phyloP scores from a whole-genome alignment of 129 eudicot genomes.

The Flaveria linearis region DNA sequence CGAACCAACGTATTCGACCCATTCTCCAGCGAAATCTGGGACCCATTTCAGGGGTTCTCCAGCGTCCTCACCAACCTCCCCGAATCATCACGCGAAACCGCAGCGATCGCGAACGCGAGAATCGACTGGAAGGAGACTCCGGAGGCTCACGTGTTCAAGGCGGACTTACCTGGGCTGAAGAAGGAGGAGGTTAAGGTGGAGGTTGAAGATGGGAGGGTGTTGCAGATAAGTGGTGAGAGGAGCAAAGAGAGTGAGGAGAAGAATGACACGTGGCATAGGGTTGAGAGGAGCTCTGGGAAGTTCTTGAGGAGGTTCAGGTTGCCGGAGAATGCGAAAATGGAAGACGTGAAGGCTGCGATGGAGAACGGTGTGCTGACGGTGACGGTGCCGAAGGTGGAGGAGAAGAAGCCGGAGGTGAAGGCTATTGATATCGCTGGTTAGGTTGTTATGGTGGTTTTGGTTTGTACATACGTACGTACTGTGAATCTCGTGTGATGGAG shows the following conservation, averaged over 20 bases:
- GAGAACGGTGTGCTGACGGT: constrained; percentile 71
- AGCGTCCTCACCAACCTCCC: constrained; percentile 22
- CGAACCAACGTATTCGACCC: constrained; percentile 56
- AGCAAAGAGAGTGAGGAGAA: constrained; percentile 57
- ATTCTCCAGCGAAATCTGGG: constrained; percentile 56
- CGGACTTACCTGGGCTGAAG: constrained; percentile 61
- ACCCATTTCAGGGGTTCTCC: constrained; percentile 55
- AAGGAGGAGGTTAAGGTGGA: constrained; percentile 65
- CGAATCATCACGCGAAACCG: constrained; percentile 33
- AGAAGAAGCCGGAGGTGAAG: constrained; percentile 55
- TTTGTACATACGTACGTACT: no score
- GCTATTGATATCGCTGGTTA: constrained; percentile 54
- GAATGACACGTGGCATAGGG: constrained; percentile 56
- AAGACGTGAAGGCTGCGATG: constrained; percentile 54
- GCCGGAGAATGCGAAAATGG: constrained; percentile 65
- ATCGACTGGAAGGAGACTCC: constrained; percentile 73
- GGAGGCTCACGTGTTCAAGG: constrained; percentile 69
- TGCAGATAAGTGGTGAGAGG: constrained; percentile 67
- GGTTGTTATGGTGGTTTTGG: neutral
- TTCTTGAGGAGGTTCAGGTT: constrained; percentile 57
- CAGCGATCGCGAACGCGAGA: constrained; percentile 44
- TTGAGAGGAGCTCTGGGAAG: constrained; percentile 67
- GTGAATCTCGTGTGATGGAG: no score
- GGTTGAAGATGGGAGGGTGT: constrained; percentile 56
- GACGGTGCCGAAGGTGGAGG: constrained; percentile 54